Evolutionary conservation across 2,329 filamentous ascomycete species (phyloP).

Genomic region (Phialophora chinensis): DNA sequence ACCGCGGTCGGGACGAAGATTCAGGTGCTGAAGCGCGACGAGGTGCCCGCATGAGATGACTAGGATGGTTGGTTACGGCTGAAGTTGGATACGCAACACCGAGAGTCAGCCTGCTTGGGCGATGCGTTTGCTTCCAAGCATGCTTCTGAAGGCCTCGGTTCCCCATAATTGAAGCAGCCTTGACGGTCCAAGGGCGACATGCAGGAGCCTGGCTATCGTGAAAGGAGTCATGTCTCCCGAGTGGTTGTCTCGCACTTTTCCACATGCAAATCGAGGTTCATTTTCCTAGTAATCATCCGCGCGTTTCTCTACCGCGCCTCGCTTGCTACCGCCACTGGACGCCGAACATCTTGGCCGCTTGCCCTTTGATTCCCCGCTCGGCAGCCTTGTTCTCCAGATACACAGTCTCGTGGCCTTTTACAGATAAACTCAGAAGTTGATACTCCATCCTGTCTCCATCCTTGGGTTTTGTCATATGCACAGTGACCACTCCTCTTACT

Average conservation of each 20-base stretch:
- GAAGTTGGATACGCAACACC: not conserved
- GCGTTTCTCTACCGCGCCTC: not conserved
- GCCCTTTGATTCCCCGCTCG: slow-evolving; percentile 46
- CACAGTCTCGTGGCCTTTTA: slow-evolving; percentile 61
- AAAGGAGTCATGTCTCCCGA: not conserved
- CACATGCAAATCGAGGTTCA: not conserved
- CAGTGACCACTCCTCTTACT: slow-evolving; percentile 67
- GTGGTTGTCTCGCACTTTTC: not conserved
- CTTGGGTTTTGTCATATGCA: slow-evolving; percentile 76
- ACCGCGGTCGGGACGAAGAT: slow-evolving; percentile 49
- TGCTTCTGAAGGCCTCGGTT: not conserved
- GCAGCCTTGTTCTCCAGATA: slow-evolving; percentile 54
- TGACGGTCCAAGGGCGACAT: not conserved
- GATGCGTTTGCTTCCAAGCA: not conserved
- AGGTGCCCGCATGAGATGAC: slow-evolving; percentile 39
- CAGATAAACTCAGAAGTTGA: slow-evolving; percentile 78
- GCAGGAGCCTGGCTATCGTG: not conserved
- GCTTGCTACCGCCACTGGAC: slow-evolving; percentile 52
- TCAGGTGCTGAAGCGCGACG: slow-evolving; percentile 54
- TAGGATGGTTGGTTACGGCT: not conserved
- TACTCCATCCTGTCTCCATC: slow-evolving; percentile 75
- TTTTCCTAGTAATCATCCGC: not conserved
- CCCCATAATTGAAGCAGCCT: not conserved
- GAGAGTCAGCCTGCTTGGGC: not conserved
- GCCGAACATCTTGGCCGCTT: slow-evolving; percentile 57